phyloP scores from a whole-genome alignment of 2,329 filamentous ascomycete species.

The Claviceps sorghi region DNA sequence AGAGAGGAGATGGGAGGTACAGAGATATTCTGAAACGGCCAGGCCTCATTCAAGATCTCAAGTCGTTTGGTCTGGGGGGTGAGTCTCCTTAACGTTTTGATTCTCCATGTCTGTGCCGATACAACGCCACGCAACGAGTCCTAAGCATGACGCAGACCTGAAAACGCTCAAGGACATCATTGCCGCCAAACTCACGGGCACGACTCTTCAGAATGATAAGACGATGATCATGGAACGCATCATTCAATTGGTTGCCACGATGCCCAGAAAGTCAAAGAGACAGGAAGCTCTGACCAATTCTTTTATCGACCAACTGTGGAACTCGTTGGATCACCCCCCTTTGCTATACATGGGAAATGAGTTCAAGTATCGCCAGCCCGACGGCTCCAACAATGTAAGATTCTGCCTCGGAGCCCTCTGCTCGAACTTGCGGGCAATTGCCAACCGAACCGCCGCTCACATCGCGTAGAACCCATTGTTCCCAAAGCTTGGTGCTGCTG shows the following conservation, averaged over 20 bases:
- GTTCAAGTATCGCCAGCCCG: slow-evolving; percentile 50
- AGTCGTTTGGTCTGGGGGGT: slow-evolving; percentile 35
- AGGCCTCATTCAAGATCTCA: slow-evolving; percentile 41
- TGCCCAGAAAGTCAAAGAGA: slow-evolving; percentile 47
- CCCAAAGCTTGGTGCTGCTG: slow-evolving; percentile 52
- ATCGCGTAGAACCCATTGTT: slow-evolving; percentile 42
- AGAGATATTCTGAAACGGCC: slow-evolving; percentile 31
- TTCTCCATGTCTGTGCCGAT: not conserved
- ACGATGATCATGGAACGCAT: slow-evolving; percentile 63
- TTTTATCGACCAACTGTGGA: slow-evolving; percentile 58
- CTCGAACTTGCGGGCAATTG: no score
- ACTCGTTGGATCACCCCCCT: slow-evolving; percentile 57
- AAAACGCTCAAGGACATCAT: slow-evolving; percentile 48
- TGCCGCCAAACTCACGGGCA: slow-evolving; percentile 46
- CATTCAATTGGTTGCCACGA: slow-evolving; percentile 52
- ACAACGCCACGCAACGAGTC: not conserved
- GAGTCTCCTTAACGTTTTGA: slow-evolving; percentile 2
- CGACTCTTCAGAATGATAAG: slow-evolving; percentile 54
- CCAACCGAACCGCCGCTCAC: not conserved
- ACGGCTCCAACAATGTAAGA: slow-evolving; percentile 52
- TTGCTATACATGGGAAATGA: slow-evolving; percentile 48
- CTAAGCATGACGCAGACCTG: slow-evolving; percentile 29
- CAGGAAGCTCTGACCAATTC: slow-evolving; percentile 48
- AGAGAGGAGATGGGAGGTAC: slow-evolving; percentile 50
- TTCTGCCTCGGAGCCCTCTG: not conserved